Evolutionary conservation across 257 asterid genomes (phyloP).

Genomic region (Striga asiatica): DNA sequence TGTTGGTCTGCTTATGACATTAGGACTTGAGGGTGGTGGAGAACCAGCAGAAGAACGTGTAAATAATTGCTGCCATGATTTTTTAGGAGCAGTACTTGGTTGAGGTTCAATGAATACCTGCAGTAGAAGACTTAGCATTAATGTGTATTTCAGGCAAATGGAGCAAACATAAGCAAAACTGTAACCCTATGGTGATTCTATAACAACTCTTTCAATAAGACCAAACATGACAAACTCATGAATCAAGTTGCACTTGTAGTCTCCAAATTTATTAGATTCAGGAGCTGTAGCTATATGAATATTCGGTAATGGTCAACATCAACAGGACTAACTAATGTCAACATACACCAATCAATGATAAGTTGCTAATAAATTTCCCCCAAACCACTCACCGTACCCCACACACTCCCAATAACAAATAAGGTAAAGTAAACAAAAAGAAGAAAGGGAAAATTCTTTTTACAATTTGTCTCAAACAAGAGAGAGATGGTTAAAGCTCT

Average conservation of each 20-base stretch:
- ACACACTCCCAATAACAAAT: too few relatives aligned
- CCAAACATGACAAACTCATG: constrained; percentile 11
- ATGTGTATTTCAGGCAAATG: constrained; percentile 5
- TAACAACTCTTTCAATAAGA: background rate
- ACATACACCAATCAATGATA: too few relatives aligned
- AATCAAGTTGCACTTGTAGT: background rate
- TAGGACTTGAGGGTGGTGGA: constrained; percentile 39
- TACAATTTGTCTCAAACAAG: too few relatives aligned
- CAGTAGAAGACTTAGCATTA: constrained; percentile 17
- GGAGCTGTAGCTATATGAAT: background rate
- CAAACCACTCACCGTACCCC: background rate
- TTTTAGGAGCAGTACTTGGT: constrained; percentile 61
- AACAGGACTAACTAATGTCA: background rate
- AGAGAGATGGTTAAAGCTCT: too few relatives aligned
- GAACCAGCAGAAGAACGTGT: constrained; percentile 58
- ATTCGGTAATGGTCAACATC: background rate
- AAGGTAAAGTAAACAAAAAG: too few relatives aligned
- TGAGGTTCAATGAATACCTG: constrained; percentile 72
- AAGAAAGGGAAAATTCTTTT: too few relatives aligned
- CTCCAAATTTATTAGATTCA: background rate
- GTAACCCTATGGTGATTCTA: background rate
- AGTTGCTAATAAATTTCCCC: too few relatives aligned
- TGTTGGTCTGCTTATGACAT: constrained; percentile 51
- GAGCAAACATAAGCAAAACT: constrained; percentile 8
- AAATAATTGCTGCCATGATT: constrained; percentile 91